A percentile compares a stretch with the other conserved stretches of the same genome.
Conservation (phyloP, 2,329 filamentous ascomycete genomes). For the Rhinocladiella mackenziei region DNA sequence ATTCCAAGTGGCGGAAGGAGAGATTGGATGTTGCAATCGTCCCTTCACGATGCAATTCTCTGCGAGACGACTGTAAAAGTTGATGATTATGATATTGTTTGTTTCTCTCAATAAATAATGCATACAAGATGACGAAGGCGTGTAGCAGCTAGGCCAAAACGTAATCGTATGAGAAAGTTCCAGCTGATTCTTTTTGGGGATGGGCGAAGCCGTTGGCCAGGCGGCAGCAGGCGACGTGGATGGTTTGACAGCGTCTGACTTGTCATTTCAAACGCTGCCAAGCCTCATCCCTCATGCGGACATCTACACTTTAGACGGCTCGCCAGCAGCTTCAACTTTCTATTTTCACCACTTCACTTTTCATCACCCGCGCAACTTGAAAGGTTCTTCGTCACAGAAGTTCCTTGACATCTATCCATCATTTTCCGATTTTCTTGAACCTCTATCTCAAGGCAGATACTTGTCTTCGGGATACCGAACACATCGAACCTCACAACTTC, state of each 20-base stretch:
- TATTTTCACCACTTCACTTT: conserved; percentile 2
- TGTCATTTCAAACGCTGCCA: conserved; percentile 19
- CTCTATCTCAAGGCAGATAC: background rate
- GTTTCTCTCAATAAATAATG: too few relatives aligned
- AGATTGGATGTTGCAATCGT: too few relatives aligned
- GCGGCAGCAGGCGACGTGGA: conserved; percentile 24
- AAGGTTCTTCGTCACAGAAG: conserved; percentile 17
- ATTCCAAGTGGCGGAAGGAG: too few relatives aligned
- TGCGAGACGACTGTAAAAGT: too few relatives aligned
- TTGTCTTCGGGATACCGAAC: conserved; percentile 7
- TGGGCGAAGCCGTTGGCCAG: too few relatives aligned
- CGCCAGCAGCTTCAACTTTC: conserved; percentile 12
- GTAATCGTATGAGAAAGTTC: conserved; percentile 13
- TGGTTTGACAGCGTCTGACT: conserved; percentile 1
- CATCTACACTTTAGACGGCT: conserved; percentile 9
- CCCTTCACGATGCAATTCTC: too few relatives aligned
- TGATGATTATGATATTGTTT: too few relatives aligned
- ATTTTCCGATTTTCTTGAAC: background rate
- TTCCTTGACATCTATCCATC: conserved; percentile 2
- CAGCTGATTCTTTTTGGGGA: too few relatives aligned
- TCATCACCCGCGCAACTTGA: conserved; percentile 9
- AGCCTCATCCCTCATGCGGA: conserved; percentile 12
- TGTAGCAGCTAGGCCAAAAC: conserved; percentile 1
- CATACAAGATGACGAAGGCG: too few relatives aligned
- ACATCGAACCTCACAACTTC: background rate